Evolutionary conservation across 164 flowering plant genomes (phyloP).

Genomic region (Vitis labrusca): DNA sequence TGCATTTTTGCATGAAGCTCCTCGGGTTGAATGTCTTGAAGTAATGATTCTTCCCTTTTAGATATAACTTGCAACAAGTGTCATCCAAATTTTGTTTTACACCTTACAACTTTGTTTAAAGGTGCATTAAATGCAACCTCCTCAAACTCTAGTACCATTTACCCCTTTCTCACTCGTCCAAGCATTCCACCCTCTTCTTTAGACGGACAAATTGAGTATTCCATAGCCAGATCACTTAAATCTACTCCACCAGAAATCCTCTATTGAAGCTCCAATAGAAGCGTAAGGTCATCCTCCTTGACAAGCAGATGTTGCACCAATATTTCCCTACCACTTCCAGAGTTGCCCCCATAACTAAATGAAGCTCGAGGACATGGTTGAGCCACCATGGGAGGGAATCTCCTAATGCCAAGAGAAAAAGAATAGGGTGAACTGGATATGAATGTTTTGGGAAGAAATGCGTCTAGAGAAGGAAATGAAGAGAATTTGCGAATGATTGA

Average conservation of each 20-base stretch:
- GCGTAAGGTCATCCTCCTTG: constrained; percentile 62
- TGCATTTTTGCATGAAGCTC: constrained; percentile 83
- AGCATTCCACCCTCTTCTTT: constrained; percentile 90
- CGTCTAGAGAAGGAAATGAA: constrained; percentile 5
- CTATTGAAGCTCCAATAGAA: constrained; percentile 62
- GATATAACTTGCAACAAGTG: constrained; percentile 90
- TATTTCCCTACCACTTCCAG: constrained; percentile 57
- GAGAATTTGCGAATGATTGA: constrained; percentile 10
- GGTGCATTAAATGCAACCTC: constrained; percentile 87
- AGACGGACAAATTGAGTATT: constrained; percentile 83
- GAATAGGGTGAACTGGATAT: background rate
- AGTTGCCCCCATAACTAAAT: constrained; percentile 42
- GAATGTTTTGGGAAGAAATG: constrained; percentile 17
- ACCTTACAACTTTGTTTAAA: constrained; percentile 63
- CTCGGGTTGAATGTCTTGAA: constrained; percentile 62
- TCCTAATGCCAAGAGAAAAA: constrained; percentile 6
- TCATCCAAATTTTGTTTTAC: constrained; percentile 91
- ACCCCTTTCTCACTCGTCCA: constrained; percentile 62
- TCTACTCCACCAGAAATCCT: constrained; percentile 67
- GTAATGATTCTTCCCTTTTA: constrained; percentile 79
- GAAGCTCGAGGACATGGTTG: constrained; percentile 35
- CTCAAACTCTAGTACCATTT: constrained; percentile 86
- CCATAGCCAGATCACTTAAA: constrained; percentile 82
- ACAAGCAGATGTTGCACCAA: constrained; percentile 95
- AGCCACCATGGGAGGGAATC: constrained; percentile 15